Conservation (phyloP, 2,329 filamentous ascomycete species). For the Fusarium multiceps region DNA sequence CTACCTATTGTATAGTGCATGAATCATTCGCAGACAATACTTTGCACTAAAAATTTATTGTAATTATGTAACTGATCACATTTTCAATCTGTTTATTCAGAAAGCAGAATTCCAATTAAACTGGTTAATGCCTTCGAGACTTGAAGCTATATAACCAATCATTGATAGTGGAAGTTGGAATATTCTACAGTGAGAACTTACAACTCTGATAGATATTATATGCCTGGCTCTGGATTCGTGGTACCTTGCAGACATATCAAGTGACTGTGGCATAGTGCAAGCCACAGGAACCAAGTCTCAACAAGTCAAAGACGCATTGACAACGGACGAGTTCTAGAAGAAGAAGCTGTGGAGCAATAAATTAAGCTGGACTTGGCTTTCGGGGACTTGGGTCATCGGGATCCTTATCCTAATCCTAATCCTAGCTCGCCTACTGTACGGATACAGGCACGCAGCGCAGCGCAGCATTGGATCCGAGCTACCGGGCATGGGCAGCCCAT, state of each 20-base stretch:
- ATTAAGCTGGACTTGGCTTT: conserved; percentile 32
- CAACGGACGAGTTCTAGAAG: conserved; percentile 34
- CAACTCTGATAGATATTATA: not conserved
- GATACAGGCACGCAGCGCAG: conserved; percentile 19
- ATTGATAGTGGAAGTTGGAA: not conserved
- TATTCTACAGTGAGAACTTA: not conserved
- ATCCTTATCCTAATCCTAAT: conserved; percentile 24
- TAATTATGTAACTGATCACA: not conserved
- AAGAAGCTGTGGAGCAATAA: conserved; percentile 34
- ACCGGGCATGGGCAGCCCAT: conserved; percentile 32
- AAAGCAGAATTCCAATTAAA: not conserved
- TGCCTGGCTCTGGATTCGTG: not conserved
- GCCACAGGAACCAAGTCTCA: conserved; percentile 11
- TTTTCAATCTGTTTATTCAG: not conserved
- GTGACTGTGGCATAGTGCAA: not conserved
- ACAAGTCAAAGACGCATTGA: conserved; percentile 20
- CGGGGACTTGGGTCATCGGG: conserved; percentile 31
- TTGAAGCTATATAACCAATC: not conserved
- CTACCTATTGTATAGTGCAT: not conserved
- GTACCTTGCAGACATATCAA: not conserved
- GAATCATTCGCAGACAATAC: not conserved
- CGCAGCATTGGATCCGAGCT: conserved; percentile 38
- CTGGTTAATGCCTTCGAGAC: no score
- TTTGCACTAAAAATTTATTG: not conserved
- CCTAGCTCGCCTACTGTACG: conserved; percentile 11